These are phyloP conservation scores for Hypholoma fasciculare DNA, from an alignment of 768 basidiomycete genomes.

Conservation along the genomic window DNA sequence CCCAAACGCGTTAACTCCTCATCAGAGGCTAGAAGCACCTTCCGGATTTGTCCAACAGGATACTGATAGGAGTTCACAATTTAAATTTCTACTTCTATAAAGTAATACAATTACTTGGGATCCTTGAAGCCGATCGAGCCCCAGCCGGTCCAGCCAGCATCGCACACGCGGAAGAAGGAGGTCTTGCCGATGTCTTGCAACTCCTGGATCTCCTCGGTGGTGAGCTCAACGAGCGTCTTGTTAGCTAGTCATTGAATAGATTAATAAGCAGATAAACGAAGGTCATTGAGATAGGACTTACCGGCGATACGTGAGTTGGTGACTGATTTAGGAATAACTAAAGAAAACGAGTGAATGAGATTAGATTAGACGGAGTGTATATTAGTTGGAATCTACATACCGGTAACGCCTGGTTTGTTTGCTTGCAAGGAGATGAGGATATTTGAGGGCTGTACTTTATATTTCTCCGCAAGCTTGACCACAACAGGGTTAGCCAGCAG, in stretches of 20 bases:
- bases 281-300: conserved; percentile 22
- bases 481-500: conserved; percentile 63
- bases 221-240: conserved; percentile 58
- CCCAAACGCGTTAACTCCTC: background rate
- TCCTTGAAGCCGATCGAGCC: conserved; percentile 64
- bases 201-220: conserved; percentile 58
- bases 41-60: background rate
- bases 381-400: conserved; percentile 26
- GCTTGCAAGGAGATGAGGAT: conserved; percentile 74
- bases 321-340: conserved; percentile 77
- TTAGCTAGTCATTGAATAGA: conserved; percentile 41
- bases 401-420: conserved; percentile 58
- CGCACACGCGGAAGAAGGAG: conserved; percentile 63
- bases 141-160: conserved; percentile 64
- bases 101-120: conserved; percentile 27
- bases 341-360: background rate
- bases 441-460: conserved; percentile 60
- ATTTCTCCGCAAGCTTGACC: conserved; percentile 58
- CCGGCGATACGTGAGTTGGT: conserved; percentile 62
- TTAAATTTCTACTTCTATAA: background rate
- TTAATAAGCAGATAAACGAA: background rate
- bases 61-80: no score
- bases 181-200: conserved; percentile 62
- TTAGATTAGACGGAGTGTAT: background rate
- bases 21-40: background rate